phyloP scores from a whole-genome alignment of 129 eudicot species.

The Flaveria sonorensis region DNA sequence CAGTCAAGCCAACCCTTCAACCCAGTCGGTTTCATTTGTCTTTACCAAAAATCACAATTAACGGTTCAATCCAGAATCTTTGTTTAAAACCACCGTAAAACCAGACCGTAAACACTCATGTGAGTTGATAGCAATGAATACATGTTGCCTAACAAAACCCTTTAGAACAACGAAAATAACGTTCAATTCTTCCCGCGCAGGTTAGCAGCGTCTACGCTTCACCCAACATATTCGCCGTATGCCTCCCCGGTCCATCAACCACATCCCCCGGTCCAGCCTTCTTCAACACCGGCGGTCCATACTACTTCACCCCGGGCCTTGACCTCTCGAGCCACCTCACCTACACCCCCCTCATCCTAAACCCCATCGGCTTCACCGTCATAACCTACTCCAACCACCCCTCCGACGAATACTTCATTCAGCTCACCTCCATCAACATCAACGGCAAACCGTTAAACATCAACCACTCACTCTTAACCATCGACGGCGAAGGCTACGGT shows the following conservation, averaged over 20 bases:
- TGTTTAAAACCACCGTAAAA: too few species aligned
- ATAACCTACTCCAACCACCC: slow-evolving; percentile 25
- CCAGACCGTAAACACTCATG: too few species aligned
- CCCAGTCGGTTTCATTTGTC: too few species aligned
- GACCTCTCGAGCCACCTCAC: slow-evolving; percentile 44
- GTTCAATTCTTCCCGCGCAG: slow-evolving; percentile 21
- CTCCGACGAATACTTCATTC: slow-evolving; percentile 49
- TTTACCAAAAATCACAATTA: too few species aligned
- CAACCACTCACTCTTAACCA: slow-evolving; percentile 29
- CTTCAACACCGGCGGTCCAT: slow-evolving; percentile 48
- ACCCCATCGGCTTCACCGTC: slow-evolving; percentile 37
- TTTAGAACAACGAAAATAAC: not conserved
- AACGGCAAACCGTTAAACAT: slow-evolving; percentile 30
- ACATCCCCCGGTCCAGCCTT: slow-evolving; percentile 33
- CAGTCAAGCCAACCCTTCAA: too few species aligned
- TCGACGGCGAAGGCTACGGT: slow-evolving; percentile 35
- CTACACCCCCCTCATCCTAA: slow-evolving; percentile 45
- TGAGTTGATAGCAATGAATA: too few species aligned
- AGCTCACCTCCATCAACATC: slow-evolving; percentile 45
- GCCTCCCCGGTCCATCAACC: slow-evolving; percentile 31
- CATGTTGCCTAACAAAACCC: too few species aligned
- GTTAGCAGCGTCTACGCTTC: slow-evolving; percentile 37
- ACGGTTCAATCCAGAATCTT: too few species aligned
- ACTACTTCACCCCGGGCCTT: slow-evolving; percentile 38
- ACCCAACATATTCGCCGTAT: slow-evolving; percentile 35